phyloP scores from a whole-genome alignment of 2,329 filamentous ascomycete genomes.

The Fusarium sp. region DNA sequence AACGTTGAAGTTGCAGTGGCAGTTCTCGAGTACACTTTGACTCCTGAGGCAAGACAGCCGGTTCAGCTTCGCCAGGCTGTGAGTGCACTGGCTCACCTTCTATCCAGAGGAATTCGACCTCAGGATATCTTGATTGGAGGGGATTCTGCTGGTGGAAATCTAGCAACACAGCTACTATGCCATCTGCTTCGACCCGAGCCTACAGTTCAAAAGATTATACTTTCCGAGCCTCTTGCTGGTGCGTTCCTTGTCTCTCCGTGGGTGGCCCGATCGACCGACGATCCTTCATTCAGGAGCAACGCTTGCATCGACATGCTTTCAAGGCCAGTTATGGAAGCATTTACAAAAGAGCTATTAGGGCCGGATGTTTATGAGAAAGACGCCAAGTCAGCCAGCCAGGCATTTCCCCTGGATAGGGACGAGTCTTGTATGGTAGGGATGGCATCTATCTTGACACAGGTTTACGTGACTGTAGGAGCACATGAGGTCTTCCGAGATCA shows the following conservation, averaged over 20 bases:
- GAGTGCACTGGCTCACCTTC: neutral
- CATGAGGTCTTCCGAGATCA: neutral
- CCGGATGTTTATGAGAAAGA: too few relatives aligned
- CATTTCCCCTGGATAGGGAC: neutral
- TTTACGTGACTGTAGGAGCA: neutral
- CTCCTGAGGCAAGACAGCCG: neutral
- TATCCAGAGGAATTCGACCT: neutral
- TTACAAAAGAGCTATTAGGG: neutral
- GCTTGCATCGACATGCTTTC: neutral
- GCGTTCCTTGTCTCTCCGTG: neutral
- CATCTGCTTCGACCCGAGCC: neutral
- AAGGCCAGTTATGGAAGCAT: neutral
- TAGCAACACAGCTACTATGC: neutral
- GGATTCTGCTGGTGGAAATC: neutral
- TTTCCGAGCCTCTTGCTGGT: neutral
- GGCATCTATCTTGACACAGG: neutral
- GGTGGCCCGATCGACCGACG: neutral
- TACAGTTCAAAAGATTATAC: neutral
- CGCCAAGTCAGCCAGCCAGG: neutral
- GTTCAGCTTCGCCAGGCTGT: neutral
- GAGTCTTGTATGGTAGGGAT: neutral
- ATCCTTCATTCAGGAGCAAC: neutral
- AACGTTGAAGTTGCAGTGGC: neutral
- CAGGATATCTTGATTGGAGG: neutral
- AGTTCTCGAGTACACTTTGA: neutral